Evolutionary conservation across 257 asterid species (phyloP).

Genomic region (Forsythia suspensa): DNA sequence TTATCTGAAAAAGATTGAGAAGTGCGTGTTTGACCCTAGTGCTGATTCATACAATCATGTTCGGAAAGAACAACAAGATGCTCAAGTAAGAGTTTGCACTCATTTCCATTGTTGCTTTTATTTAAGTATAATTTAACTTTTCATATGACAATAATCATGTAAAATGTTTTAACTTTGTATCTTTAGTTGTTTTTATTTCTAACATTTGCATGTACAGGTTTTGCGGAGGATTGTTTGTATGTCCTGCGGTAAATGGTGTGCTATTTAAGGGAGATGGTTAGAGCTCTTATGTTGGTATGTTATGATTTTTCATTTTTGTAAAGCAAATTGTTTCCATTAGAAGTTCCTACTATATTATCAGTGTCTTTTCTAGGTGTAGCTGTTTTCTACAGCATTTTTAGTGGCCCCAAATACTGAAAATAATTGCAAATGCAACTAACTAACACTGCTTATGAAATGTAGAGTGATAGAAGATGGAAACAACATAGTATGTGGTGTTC

Average conservation of each 20-base stretch:
- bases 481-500: neutral
- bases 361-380: no score
- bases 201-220: constrained; percentile 31
- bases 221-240: constrained; percentile 49
- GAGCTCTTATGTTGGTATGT: constrained; percentile 46
- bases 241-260: constrained; percentile 48
- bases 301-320: neutral
- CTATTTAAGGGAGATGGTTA: constrained; percentile 57
- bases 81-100: constrained; percentile 39
- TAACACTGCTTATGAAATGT: neutral
- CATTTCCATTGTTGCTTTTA: neutral
- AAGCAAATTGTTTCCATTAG: neutral
- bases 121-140: neutral
- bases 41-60: constrained; percentile 50
- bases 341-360: no score
- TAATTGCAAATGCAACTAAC: neutral
- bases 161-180: neutral
- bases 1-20: constrained; percentile 42
- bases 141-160: constrained; percentile 12
- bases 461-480: neutral
- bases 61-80: constrained; percentile 58
- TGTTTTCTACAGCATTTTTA: neutral
- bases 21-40: constrained; percentile 52
- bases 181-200: no score
- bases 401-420: neutral